Percentiles rank a stretch among this genome's conserved stretches.
These are phyloP conservation scores for Murraya koenigii DNA, from an alignment of 345 rosid genomes.

Conservation along the genomic window DNA sequence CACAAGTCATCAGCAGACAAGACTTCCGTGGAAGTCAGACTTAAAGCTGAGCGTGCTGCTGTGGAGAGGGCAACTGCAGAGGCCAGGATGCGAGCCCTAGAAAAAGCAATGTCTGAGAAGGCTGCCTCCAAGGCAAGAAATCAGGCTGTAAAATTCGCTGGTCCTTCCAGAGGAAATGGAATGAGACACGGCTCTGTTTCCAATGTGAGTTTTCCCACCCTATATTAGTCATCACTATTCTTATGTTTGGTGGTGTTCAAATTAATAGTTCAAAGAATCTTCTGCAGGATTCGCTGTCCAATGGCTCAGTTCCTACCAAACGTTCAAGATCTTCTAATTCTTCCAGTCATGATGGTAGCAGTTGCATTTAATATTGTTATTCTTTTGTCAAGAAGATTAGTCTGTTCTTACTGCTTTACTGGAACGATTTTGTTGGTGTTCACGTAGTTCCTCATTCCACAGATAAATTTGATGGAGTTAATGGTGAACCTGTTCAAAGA, in stretches of 20 bases:
- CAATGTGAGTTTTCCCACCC: slow-evolving; percentile 39
- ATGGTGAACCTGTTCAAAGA: slow-evolving; percentile 62
- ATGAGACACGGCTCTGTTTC: slow-evolving; percentile 36
- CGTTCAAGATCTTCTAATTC: slow-evolving; percentile 32
- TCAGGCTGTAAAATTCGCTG: slow-evolving; percentile 47
- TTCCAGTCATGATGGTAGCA: slow-evolving; percentile 44
- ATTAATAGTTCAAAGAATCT: slow-evolving; percentile 9
- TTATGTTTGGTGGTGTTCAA: background rate
- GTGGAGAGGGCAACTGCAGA: slow-evolving; percentile 92
- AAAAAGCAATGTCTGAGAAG: slow-evolving; percentile 72
- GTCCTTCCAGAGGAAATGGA: slow-evolving; percentile 44
- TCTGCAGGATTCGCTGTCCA: slow-evolving; percentile 59
- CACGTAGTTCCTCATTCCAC: slow-evolving; percentile 28
- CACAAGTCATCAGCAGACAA: slow-evolving; percentile 40
- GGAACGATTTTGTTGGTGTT: slow-evolving; percentile 17
- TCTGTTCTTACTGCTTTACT: background rate
- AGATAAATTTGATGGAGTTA: slow-evolving; percentile 35
- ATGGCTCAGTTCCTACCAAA: slow-evolving; percentile 42
- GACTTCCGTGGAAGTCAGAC: slow-evolving; percentile 62
- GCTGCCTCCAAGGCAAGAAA: slow-evolving; percentile 42
- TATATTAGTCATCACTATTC: background rate
- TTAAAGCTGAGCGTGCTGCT: slow-evolving; percentile 85
- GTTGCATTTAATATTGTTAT: background rate
- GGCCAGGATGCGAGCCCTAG: slow-evolving; percentile 88
- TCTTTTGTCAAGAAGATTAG: background rate